Evolutionary conservation across 768 basidiomycete genomes (phyloP), one percentile per base, ranked within the genome.

Genomic region (Clavaria fumosa): DNA sequence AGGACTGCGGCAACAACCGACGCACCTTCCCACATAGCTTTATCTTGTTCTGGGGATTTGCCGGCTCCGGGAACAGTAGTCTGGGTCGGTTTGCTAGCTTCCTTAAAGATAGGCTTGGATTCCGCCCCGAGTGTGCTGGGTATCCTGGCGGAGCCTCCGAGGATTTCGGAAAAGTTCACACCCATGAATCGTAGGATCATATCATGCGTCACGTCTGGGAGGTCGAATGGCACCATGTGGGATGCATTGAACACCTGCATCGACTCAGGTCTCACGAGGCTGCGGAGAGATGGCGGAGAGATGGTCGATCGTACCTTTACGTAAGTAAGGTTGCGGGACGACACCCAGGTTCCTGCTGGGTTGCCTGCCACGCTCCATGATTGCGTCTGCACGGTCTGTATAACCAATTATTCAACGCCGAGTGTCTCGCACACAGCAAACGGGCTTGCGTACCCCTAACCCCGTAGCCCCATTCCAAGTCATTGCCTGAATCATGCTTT

Each of bases 151-250:
- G 85, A 77, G 22, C 82, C 78, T 17, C 82, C 88, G 2, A 77
- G 63, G 40, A 96, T 69, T 2, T 74, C 67, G 18, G 78, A 70
- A 48, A 93, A 84, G 61, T 97, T 80, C 42, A 90, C 74, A 35
- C 75, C 79, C 78, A 96, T 86, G 63, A 99, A 99, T 10, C 95
- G 84, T 27, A 95, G 72, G 47, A 99, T 93, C 95, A 97, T 96
- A 56, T 99, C 95, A 54, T 96, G 89, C 3, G 91, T 66, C 14
- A 79, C 74, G 36, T 84, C 70, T 0, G 90, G 91, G 9, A 82
- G 64, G 55, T 99, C 93, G 55, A 64, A 81, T 9, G 82, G 78
- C 5, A 74, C 93, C 95, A 97, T 99, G 57, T 97, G 95, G 1
- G 91, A 96, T 2, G 88, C 85, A 42, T 89, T 84, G 56, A 79